Evolutionary conservation across 139 green algal species (phyloP).

Genomic region (Chlorella sp.): DNA sequence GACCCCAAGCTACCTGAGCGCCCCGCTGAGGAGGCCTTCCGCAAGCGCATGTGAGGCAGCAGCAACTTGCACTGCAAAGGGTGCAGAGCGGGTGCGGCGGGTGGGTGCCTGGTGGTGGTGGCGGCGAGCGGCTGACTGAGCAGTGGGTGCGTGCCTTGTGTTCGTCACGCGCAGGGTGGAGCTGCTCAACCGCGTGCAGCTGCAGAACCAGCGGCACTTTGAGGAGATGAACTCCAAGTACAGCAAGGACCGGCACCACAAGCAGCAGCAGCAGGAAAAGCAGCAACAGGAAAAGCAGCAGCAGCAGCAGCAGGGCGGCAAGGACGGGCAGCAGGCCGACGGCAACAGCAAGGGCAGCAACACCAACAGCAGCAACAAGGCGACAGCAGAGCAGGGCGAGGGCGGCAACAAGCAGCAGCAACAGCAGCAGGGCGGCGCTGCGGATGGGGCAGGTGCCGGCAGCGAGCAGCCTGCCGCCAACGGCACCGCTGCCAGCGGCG

Average conservation of each 20-base stretch:
- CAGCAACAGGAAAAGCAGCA: neutral
- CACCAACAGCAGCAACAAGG: neutral
- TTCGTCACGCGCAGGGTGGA: slow-evolving; percentile 14
- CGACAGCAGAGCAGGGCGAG: too few relatives aligned
- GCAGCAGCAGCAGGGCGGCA: slow-evolving; percentile 2
- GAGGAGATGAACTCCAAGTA: slow-evolving; percentile 6
- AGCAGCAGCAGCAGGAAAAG: neutral
- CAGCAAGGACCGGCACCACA: neutral
- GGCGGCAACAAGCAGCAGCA: neutral
- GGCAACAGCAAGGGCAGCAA: neutral
- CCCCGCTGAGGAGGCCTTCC: slow-evolving; percentile 65
- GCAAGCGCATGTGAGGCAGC: slow-evolving; percentile 57
- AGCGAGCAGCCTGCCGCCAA: too few relatives aligned
- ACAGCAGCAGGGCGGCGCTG: neutral
- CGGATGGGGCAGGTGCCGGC: neutral
- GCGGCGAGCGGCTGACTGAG: neutral
- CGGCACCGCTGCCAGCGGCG: neutral
- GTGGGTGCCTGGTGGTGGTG: neutral
- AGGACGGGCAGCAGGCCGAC: neutral
- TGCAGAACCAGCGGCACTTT: neutral
- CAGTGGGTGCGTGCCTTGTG: neutral
- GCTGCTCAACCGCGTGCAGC: slow-evolving; percentile 20
- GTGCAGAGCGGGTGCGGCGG: neutral
- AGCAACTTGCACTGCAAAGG: neutral
- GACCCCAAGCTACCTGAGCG: slow-evolving; percentile 60